phyloP scores from a whole-genome alignment of 164 flowering plant genomes.

The Kalanchoe fedtschenkoi region DNA sequence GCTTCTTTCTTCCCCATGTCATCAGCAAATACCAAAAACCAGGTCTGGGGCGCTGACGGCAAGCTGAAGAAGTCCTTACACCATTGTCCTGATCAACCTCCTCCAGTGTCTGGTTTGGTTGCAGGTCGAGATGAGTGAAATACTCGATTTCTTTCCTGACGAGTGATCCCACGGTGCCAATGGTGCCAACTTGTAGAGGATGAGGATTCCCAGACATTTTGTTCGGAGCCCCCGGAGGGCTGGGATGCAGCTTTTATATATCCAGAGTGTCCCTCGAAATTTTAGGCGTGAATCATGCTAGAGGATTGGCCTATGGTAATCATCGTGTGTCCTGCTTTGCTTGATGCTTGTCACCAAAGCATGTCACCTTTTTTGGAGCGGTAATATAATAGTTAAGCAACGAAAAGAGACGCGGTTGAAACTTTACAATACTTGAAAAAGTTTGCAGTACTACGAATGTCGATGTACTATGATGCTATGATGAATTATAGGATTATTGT shows the following conservation, averaged over 20 bases:
- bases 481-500: no score
- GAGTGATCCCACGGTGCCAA: conserved; percentile 33
- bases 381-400: no score
- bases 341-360: background rate
- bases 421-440: no score
- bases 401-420: no score
- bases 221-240: conserved; percentile 8
- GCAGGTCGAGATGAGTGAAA: conserved; percentile 20
- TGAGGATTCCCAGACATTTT: conserved; percentile 24
- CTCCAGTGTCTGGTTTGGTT: background rate
- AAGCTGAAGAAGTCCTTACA: conserved; percentile 8
- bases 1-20: conserved; percentile 25
- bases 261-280: conserved; percentile 7
- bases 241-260: conserved; percentile 11
- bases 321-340: conserved; percentile 15
- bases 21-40: conserved; percentile 16
- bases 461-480: no score
- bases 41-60: conserved; percentile 8
- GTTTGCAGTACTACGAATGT: no score
- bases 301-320: conserved; percentile 10
- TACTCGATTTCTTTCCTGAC: conserved; percentile 27
- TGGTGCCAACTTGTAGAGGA: conserved; percentile 26
- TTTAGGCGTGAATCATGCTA: background rate
- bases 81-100: conserved; percentile 7
- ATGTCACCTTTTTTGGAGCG: no score